These are phyloP conservation scores for Psophocarpus tetragonolobus DNA, from an alignment of 306 rosid species.

Conservation along the genomic window DNA sequence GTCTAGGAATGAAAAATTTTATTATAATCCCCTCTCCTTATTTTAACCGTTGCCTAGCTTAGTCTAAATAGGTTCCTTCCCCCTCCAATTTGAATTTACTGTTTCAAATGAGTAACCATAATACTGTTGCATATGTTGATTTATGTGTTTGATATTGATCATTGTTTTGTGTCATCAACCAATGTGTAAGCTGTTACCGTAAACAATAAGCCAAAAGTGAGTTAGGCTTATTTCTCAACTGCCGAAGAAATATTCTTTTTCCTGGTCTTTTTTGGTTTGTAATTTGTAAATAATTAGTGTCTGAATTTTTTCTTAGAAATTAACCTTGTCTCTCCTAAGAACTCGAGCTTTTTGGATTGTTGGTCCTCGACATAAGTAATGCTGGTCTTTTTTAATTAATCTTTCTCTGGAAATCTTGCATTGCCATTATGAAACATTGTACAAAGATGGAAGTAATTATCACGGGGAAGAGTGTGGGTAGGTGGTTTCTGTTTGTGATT, in stretches of 20 bases:
- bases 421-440: background rate
- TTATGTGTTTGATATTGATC: background rate
- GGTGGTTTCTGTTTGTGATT: background rate
- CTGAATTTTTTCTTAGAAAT: background rate
- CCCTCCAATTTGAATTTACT: background rate
- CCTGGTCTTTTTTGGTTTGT: background rate
- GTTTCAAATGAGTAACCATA: background rate
- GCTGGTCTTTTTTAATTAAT: background rate
- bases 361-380: background rate
- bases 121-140: conserved; percentile 7
- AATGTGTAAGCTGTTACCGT: conserved; percentile 2
- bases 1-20: background rate
- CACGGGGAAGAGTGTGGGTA: background rate
- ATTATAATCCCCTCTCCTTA: background rate
- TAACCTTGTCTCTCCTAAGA: background rate
- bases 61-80: background rate
- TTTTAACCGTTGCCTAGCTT: background rate
- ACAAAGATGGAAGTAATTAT: background rate
- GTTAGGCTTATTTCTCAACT: background rate
- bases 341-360: background rate
- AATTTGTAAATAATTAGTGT: background rate
- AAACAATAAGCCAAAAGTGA: background rate
- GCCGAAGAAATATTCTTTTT: background rate
- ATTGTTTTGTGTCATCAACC: background rate
- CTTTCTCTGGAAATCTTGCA: background rate